Conservation (phyloP, 306 rosid species). For the Gleditsia sinensis region DNA sequence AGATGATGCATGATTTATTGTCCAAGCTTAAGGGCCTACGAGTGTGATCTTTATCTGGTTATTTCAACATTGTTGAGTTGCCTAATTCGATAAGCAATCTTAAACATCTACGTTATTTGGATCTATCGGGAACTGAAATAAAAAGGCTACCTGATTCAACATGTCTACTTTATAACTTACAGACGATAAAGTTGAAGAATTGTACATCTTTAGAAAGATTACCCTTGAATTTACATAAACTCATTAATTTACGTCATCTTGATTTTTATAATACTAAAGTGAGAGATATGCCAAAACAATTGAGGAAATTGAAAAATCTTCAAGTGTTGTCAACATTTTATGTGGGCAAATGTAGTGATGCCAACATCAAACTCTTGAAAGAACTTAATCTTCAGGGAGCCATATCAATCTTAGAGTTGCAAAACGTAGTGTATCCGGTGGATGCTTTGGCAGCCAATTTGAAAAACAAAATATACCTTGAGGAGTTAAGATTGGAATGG, state of each 20-base stretch:
- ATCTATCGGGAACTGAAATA: background rate
- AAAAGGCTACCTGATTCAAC: background rate
- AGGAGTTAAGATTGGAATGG: slow-evolving; percentile 26
- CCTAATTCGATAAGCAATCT: background rate
- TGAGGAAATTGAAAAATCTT: background rate
- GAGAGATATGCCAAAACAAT: background rate
- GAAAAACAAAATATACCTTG: background rate
- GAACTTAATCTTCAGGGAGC: slow-evolving; percentile 9
- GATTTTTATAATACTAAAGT: background rate
- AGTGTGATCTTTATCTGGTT: no score
- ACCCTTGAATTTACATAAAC: background rate
- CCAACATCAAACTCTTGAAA: background rate
- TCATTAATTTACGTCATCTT: background rate
- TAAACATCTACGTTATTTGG: slow-evolving; percentile 30
- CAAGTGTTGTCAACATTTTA: background rate
- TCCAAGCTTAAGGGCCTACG: no score
- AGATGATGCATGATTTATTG: no score
- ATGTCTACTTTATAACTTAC: slow-evolving; percentile 22
- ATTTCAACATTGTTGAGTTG: background rate
- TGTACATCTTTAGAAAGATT: background rate
- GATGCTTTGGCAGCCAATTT: background rate
- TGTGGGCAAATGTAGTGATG: background rate
- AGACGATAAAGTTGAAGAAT: background rate
- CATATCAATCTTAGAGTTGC: background rate
- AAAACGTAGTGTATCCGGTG: slow-evolving; percentile 7